Conservation (phyloP, 1,139 yeast species). For the Saccharomyces hybrid region DNA sequence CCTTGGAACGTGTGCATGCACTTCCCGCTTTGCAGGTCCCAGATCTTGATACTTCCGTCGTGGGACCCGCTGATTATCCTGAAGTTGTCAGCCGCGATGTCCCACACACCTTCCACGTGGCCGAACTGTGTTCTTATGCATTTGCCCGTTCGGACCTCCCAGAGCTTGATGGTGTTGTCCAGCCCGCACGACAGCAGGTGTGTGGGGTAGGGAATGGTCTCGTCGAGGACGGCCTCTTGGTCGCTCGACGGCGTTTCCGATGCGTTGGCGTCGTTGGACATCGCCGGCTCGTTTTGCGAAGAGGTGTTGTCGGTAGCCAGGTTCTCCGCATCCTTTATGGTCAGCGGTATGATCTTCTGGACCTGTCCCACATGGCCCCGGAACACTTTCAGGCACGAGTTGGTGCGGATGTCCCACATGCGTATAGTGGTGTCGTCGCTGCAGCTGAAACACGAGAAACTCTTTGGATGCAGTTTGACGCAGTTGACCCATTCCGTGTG, state of each 20-base stretch:
- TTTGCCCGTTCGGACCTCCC: conserved; percentile 83
- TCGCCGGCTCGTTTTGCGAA: conserved; percentile 9
- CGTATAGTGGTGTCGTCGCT: conserved; percentile 88
- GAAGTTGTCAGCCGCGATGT: conserved; percentile 90
- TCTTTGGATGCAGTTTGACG: conserved; percentile 75
- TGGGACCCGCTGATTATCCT: conserved; percentile 92
- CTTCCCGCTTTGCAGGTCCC: conserved; percentile 93
- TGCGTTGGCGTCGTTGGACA: conserved; percentile 9
- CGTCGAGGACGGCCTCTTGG: conserved; percentile 15
- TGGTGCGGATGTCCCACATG: conserved; percentile 87
- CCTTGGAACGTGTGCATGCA: conserved; percentile 89
- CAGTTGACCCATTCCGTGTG: conserved; percentile 89
- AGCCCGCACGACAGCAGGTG: conserved; percentile 81
- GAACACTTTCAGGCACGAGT: conserved; percentile 70
- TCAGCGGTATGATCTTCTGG: conserved; percentile 80
- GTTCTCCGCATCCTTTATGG: conserved; percentile 39
- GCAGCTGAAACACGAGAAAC: conserved; percentile 76
- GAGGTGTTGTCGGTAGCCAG: conserved; percentile 32
- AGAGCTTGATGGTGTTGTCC: conserved; percentile 87
- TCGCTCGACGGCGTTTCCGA: background rate
- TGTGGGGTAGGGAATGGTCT: conserved; percentile 49
- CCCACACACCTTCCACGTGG: conserved; percentile 97
- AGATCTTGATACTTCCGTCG: conserved; percentile 80
- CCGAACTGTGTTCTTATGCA: conserved; percentile 94
- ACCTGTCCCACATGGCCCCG: conserved; percentile 69